Evolutionary conservation across 345 rosid genomes (phyloP).

Genomic region (Eucalyptus regnans): DNA sequence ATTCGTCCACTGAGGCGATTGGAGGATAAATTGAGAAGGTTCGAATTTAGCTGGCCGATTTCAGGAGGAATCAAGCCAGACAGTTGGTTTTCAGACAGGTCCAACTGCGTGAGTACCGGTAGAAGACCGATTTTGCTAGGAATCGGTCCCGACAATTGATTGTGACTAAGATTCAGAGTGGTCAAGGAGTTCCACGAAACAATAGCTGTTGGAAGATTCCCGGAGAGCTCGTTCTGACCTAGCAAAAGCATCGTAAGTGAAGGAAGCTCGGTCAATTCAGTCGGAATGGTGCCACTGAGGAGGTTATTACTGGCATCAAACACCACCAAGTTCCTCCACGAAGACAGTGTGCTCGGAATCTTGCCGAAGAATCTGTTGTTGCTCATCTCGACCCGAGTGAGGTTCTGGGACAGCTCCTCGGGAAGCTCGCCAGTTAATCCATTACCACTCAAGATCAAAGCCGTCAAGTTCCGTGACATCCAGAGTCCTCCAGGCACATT

Average conservation of each 20-base stretch:
- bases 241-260: constrained; percentile 15
- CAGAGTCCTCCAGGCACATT: constrained; percentile 39
- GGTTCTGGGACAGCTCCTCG: constrained; percentile 9
- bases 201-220: constrained; percentile 28
- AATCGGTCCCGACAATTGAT: constrained; percentile 37
- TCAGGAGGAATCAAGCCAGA: constrained; percentile 37
- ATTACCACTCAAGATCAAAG: constrained; percentile 13
- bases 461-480: constrained; percentile 11
- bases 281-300: constrained; percentile 29
- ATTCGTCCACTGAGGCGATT: constrained; percentile 37
- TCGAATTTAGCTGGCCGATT: constrained; percentile 8
- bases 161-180: constrained; percentile 27
- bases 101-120: constrained; percentile 16
- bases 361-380: constrained; percentile 38
- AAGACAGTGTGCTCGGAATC: constrained; percentile 16
- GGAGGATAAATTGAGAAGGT: constrained; percentile 37
- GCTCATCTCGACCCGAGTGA: constrained; percentile 17
- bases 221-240: constrained; percentile 34
- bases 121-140: constrained; percentile 21
- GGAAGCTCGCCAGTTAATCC: constrained; percentile 44
- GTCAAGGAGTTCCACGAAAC: constrained; percentile 25
- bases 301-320: constrained; percentile 41
- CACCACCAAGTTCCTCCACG: constrained; percentile 22
- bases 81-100: constrained; percentile 36
- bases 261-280: constrained; percentile 28